Evolutionary conservation across 2,329 filamentous ascomycete species (phyloP).

Genomic region (Nothophaeocryptopus gaeumannii): DNA sequence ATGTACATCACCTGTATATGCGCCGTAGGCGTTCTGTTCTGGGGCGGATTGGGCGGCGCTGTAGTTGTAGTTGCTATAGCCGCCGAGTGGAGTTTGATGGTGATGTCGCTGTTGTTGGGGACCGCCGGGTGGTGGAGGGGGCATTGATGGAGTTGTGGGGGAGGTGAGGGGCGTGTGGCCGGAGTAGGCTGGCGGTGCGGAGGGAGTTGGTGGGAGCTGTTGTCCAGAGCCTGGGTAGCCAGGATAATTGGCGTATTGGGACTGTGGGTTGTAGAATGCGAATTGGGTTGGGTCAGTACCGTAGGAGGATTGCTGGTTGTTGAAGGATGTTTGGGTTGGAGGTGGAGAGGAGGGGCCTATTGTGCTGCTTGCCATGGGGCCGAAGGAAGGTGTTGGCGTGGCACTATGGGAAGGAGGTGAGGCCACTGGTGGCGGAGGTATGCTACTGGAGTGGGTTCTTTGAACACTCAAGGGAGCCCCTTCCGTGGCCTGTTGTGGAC

Average conservation of each 20-base stretch:
- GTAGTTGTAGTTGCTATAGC: constrained; percentile 57
- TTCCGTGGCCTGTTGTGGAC: constrained; percentile 30
- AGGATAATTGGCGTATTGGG: constrained; percentile 27
- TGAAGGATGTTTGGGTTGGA: constrained; percentile 35
- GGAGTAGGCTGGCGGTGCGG: constrained; percentile 35
- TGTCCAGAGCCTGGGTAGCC: constrained; percentile 24
- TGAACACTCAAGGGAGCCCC: constrained; percentile 15
- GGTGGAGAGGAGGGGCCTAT: constrained; percentile 25
- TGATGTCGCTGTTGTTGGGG: constrained; percentile 32
- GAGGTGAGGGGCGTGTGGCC: constrained; percentile 39
- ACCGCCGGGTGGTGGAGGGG: constrained; percentile 35
- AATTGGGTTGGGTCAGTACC: constrained; percentile 33
- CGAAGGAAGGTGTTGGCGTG: constrained; percentile 23
- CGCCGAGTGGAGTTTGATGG: constrained; percentile 32
- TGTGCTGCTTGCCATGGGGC: constrained; percentile 24
- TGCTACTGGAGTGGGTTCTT: constrained; percentile 18
- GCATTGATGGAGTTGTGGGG: constrained; percentile 32
- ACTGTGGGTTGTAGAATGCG: constrained; percentile 34
- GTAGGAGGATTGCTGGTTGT: constrained; percentile 25
- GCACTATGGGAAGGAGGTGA: constrained; percentile 10
- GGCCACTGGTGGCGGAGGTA: constrained; percentile 27
- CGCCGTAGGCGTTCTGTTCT: constrained; percentile 28
- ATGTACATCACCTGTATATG: constrained; percentile 56
- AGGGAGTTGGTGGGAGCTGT: constrained; percentile 34
- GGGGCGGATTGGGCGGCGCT: constrained; percentile 29